Evolutionary conservation across 495 filamentous ascomycete species (phyloP), one percentile per base, ranked within the genome.

Genomic region (Tuber magnatum): DNA sequence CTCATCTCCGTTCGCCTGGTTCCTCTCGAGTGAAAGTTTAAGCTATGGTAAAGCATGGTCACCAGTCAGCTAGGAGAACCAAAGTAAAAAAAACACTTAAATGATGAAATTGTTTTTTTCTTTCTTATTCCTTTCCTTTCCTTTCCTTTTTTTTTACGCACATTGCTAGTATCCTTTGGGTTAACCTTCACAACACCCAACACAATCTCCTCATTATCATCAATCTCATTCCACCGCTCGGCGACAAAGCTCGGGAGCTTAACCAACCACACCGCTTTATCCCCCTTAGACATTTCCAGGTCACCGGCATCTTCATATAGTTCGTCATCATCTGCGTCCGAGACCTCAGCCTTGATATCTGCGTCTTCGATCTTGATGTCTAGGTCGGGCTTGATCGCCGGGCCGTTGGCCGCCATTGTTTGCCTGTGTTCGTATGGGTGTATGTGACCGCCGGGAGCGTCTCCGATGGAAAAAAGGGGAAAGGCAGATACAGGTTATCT

Each of bases 1-100:
- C 2, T 88, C 83, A 72, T 88, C 73, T 14, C 81, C 78, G 73
- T 78, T 80, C 38, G 75, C 73, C 41, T 74, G 75, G n/a, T 80
- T 77, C 43, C 72, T 74, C 68, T 82, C 81, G 22, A 82, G 73
- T 42, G 75, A 74, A 38, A 82, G 68, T 71, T 81, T 80, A 16
- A 82, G 73, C 73, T 81, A 38, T 16, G 71, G 22, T 8, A 75
- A 56, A 73, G 46, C 73, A 28, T n/a, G 16, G 20, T 16, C 42
- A 40, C 35, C 38, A 43, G 40, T 70, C 41, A 51, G 38, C 65
- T 35, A 44, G 28, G 69, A 22, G 28, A 40, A 40, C 42, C 18
- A 44, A 56, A 51, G 65, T 22, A 51, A 18, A 65, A 56, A 68
- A 73, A 72, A 75, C 32, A 77, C 24, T 79, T 73, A 65, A 35